Conservation (phyloP, 768 basidiomycete genomes). For the Clitopilus hobsonii region DNA sequence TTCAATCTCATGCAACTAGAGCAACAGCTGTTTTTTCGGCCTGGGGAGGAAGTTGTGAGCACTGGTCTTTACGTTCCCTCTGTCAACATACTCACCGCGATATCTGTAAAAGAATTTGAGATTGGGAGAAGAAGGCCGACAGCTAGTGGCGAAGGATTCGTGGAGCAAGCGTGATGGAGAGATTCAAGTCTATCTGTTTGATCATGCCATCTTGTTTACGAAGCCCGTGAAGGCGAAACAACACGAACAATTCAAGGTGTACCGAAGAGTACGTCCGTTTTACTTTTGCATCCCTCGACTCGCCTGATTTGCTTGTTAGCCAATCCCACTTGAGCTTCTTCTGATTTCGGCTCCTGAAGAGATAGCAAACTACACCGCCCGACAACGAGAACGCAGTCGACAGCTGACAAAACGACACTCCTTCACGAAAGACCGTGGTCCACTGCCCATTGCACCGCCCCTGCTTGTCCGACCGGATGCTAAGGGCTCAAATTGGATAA, state of each 20-base stretch:
- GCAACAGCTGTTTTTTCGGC: constrained; percentile 84
- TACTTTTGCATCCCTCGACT: neutral
- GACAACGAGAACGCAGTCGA: constrained; percentile 30
- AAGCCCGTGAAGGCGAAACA: constrained; percentile 82
- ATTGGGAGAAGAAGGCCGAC: constrained; percentile 80
- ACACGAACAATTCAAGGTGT: constrained; percentile 89
- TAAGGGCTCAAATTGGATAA: constrained; percentile 89
- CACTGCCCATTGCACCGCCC: constrained; percentile 38
- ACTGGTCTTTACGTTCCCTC: constrained; percentile 22
- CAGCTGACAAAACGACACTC: constrained; percentile 45
- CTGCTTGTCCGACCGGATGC: constrained; percentile 51
- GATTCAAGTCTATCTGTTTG: constrained; percentile 90
- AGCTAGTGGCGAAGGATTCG: constrained; percentile 87
- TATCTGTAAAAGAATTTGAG: constrained; percentile 62
- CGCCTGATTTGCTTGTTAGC: constrained; percentile 38
- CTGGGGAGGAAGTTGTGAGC: constrained; percentile 80
- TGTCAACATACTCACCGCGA: neutral
- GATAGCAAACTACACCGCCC: constrained; percentile 26
- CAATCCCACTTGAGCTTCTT: constrained; percentile 92
- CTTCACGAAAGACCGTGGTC: constrained; percentile 31
- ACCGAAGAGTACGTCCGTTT: constrained; percentile 68
- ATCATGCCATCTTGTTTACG: constrained; percentile 93
- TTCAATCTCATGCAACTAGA: constrained; percentile 95
- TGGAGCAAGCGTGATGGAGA: constrained; percentile 92
- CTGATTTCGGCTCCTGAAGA: constrained; percentile 79